These are phyloP conservation scores for Sporothrix brunneoviolacea DNA, from an alignment of 2,329 filamentous ascomycete genomes.

Conservation along the genomic window DNA sequence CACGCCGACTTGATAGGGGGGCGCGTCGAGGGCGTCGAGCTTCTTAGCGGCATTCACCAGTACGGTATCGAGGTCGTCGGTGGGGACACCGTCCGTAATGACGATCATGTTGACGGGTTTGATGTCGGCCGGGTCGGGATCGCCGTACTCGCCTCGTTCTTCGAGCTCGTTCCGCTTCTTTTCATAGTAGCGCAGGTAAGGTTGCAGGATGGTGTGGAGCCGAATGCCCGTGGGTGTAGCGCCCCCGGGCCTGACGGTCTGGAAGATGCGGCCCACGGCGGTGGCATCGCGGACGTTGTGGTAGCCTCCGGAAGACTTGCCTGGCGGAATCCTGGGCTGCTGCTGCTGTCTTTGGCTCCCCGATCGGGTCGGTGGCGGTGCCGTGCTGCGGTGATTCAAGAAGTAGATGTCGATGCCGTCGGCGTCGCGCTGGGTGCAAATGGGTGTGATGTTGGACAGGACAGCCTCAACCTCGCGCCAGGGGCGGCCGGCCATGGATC, in stretches of 20 bases:
- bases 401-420: slow-evolving; percentile 93
- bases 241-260: slow-evolving; percentile 54
- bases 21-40: slow-evolving; percentile 63
- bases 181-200: slow-evolving; percentile 59
- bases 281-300: slow-evolving; percentile 52
- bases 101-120: slow-evolving; percentile 89
- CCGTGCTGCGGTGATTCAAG: slow-evolving; percentile 57
- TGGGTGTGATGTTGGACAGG: slow-evolving; percentile 67
- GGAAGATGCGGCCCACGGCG: slow-evolving; percentile 64
- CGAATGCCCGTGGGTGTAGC: slow-evolving; percentile 69
- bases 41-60: slow-evolving; percentile 62
- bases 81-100: slow-evolving; percentile 80
- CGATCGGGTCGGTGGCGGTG: slow-evolving; percentile 10
- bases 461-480: slow-evolving; percentile 71
- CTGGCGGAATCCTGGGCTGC: slow-evolving; percentile 26
- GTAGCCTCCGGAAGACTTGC: slow-evolving; percentile 48
- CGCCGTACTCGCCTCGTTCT: slow-evolving; percentile 24
- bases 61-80: slow-evolving; percentile 67
- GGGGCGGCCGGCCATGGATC: slow-evolving; percentile 69
- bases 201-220: slow-evolving; percentile 62
- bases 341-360: slow-evolving; percentile 14
- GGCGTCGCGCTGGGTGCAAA: slow-evolving; percentile 70
- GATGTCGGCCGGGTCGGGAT: slow-evolving; percentile 34
- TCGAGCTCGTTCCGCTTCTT: slow-evolving; percentile 20
- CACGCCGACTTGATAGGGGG: slow-evolving; percentile 77